Base-by-base conservation (phyloP, 495 filamentous ascomycete species). In the Daldinia grandis region DNA sequence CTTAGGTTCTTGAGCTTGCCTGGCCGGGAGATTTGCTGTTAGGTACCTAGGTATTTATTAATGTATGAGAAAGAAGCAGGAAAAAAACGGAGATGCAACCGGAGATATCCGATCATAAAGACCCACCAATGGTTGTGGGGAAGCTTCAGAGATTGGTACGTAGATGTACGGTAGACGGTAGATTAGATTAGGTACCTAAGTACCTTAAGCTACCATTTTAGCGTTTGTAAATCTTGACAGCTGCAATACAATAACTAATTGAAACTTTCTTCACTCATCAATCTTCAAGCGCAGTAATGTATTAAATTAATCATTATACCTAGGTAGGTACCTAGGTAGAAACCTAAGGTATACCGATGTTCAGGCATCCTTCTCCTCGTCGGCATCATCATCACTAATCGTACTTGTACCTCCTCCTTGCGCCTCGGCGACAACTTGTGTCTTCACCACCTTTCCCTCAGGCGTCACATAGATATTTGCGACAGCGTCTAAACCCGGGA, bases 371-470 rank as follows among this genome's bases (percentile, higher is more conserved):
- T 64, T 12, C 17, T 64, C 33, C 14, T 74, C 66, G 21, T 64
- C 28, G n/a, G 58, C 76, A 1, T 69, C 68, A 35, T 82, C 79
- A 44, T 82, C 79, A 62, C 79, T 81, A 35, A 88, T 79, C 0
- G 81, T 84, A 62, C 81, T 84, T 1, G 73, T 80, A 17, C 84
- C 86, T 1, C 86, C 86, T 3, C 79, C 86, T 64, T 76, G 69
- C 9, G 76, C 80, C 75, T 87, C 85, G 59, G 82, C 80, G 44
- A 88, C 71, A 3, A 88, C 80, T 66, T 83, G 78, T 55, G 86
- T 84, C 30, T 76, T 77, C 6, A 84, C 74, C 12, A 88, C 85
- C 7, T 66, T 66, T 19, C 85, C 85, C 7, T 40, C 69, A n/a
- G 74, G 73, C 49, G 84, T 78, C n/a, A 81, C 72, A 62, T 83